These are phyloP conservation scores for Tylopilus cervinicoccineus DNA, from an alignment of 768 basidiomycete species.

Conservation along the genomic window DNA sequence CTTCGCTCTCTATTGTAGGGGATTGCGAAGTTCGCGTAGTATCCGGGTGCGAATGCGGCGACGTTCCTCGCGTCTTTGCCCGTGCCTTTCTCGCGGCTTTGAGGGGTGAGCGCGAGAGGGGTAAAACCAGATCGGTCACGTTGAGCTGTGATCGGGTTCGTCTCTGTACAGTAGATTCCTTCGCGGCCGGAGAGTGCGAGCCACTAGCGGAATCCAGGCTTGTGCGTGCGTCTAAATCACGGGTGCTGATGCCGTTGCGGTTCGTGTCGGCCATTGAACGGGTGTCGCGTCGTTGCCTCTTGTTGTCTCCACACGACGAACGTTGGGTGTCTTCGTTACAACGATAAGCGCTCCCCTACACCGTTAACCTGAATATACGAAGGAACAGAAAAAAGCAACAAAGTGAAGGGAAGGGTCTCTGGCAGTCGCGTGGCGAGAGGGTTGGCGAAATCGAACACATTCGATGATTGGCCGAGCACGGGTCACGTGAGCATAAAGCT, in stretches of 20 bases:
- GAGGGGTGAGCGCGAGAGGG: slow-evolving; percentile 46
- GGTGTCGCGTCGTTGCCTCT: background rate
- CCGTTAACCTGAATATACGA: background rate
- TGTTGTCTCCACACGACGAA: background rate
- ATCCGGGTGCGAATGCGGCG: slow-evolving; percentile 10
- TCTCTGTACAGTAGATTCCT: slow-evolving; percentile 9
- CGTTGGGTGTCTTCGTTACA: background rate
- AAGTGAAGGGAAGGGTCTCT: background rate
- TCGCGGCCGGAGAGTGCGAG: background rate
- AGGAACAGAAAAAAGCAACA: background rate
- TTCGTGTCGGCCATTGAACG: slow-evolving; percentile 16
- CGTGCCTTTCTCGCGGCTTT: slow-evolving; percentile 44
- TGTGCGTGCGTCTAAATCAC: background rate
- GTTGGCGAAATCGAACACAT: background rate
- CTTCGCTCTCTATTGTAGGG: background rate
- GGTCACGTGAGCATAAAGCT: background rate
- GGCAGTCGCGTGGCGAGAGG: background rate
- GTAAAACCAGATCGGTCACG: slow-evolving; percentile 44
- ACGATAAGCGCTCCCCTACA: background rate
- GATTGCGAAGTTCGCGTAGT: background rate
- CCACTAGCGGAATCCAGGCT: slow-evolving; percentile 3
- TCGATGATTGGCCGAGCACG: background rate
- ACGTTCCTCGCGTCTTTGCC: slow-evolving; percentile 22
- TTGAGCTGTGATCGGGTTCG: slow-evolving; percentile 51
- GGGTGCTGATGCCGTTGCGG: slow-evolving; percentile 7